phyloP scores from a whole-genome alignment of 306 rosid species.

The Inga leiocalycina region DNA sequence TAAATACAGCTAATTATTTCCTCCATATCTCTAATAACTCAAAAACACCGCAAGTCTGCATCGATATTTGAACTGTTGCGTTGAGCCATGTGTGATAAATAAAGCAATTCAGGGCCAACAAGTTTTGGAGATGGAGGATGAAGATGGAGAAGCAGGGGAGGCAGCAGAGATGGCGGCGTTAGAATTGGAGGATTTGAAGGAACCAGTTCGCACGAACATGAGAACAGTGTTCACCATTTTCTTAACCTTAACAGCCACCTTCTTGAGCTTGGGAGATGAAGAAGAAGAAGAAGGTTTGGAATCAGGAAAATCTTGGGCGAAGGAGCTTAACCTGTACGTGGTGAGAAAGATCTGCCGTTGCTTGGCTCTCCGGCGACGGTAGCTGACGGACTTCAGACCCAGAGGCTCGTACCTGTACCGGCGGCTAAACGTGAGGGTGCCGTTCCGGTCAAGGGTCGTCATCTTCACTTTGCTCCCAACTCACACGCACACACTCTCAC shows the following conservation, averaged over 20 bases:
- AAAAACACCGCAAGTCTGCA: neutral
- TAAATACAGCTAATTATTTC: neutral
- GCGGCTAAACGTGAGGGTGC: conserved; percentile 53
- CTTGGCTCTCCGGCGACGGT: conserved; percentile 54
- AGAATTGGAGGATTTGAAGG: conserved; percentile 49
- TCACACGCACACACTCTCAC: no score
- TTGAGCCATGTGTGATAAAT: neutral
- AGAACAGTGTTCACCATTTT: conserved; percentile 43
- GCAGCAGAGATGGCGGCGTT: conserved; percentile 31
- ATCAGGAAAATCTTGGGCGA: conserved; percentile 12
- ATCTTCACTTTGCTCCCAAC: neutral
- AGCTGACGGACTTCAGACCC: conserved; percentile 48
- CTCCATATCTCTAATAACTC: conserved; percentile 5
- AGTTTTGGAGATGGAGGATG: conserved; percentile 8
- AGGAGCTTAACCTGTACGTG: conserved; percentile 52
- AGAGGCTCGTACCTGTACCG: conserved; percentile 50
- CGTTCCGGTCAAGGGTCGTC: conserved; percentile 51
- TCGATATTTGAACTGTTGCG: no score
- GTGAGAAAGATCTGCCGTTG: conserved; percentile 61
- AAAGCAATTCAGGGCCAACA: neutral
- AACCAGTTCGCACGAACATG: conserved; percentile 40
- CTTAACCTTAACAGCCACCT: conserved; percentile 55
- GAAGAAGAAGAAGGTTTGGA: neutral
- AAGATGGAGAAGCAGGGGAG: conserved; percentile 34
- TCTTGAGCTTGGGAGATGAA: conserved; percentile 37